These are phyloP conservation scores for Penicillium sp. DNA, from an alignment of 2,329 filamentous ascomycete species.

Conservation along the genomic window DNA sequence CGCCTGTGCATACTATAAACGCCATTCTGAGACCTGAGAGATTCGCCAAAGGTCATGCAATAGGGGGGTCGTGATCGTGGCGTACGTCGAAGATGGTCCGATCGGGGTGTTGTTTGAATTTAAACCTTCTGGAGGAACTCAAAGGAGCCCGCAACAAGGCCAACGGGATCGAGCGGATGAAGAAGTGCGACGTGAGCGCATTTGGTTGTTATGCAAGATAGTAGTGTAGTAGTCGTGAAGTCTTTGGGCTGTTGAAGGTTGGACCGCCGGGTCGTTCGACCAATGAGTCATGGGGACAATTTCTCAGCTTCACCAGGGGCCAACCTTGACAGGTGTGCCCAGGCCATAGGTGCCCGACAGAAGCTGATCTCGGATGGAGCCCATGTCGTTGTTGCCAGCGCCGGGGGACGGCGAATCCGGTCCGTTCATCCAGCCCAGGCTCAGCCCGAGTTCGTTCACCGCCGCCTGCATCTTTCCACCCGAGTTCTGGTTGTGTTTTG, in stretches of 20 bases:
- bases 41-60: constrained; percentile 48
- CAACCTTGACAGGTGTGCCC: constrained; percentile 58
- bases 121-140: constrained; percentile 25
- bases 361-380: constrained; percentile 60
- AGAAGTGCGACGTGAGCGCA: constrained; percentile 19
- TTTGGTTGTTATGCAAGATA: constrained; percentile 10
- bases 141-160: constrained; percentile 21
- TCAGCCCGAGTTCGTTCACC: constrained; percentile 73
- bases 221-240: constrained; percentile 6
- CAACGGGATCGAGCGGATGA: constrained; percentile 10
- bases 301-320: constrained; percentile 53
- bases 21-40: constrained; percentile 42
- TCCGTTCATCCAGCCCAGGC: constrained; percentile 76
- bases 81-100: constrained; percentile 41
- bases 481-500: constrained; percentile 85
- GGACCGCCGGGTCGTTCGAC: not conserved
- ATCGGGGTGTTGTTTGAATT: constrained; percentile 26
- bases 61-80: constrained; percentile 51
- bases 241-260: not conserved
- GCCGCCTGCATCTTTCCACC: constrained; percentile 80
- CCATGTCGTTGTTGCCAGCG: constrained; percentile 44
- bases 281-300: constrained; percentile 4
- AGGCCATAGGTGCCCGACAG: constrained; percentile 61
- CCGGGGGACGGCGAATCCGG: constrained; percentile 34
- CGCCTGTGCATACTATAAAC: constrained; percentile 43